Base-by-base conservation (phyloP, 306 rosid genomes). In the Castanopsis chinensis region DNA sequence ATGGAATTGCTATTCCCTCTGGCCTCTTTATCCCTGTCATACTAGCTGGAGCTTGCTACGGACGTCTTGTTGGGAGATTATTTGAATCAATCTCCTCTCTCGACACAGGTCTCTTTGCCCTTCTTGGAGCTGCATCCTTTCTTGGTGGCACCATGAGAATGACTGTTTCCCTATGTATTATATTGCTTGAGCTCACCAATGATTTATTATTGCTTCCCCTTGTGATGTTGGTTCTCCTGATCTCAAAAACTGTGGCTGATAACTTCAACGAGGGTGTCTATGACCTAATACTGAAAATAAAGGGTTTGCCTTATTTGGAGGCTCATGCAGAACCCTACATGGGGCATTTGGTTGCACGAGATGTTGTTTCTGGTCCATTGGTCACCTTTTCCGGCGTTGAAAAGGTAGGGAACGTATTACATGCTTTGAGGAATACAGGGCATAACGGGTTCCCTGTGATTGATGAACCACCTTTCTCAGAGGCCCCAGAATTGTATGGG, bases 141-240 rank as follows among this genome's bases (percentile, higher is more conserved):
- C 98, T 94, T 51, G 98, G 98, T 55, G 99, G 99, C 68, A 95
- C 98, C 72, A 95, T 95, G 99, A 91, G 99, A 82, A 95, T 95
- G 99, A 95, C 99, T 4, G 99, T 95, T 49, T 95, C 98, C 54
- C 52, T 95, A 19, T 92, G 99, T 79, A 76, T 95, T 77, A 95
- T 95, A 83, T 84, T 95, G 80, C 98, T 95, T 49, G 99, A 95
- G 71, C 99, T 95, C 80, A 95, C 99, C 52, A 95, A 90, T 87
- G 97, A 95, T 77, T 87, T 95, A 69, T 85, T 91, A 89, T 81
- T 92, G 85, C 98, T 94, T 56, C 98, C 98, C 15, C 89, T 94
- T 45, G 87, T 92, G 83, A 94, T 94, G 98, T 59, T 94, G 78
- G 94, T 83, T 63, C 92, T 94, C 11, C 83, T 94, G 15, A 65